Conservation (phyloP, 2,329 filamentous ascomycete genomes). For the Colletotrichum sp. region DNA sequence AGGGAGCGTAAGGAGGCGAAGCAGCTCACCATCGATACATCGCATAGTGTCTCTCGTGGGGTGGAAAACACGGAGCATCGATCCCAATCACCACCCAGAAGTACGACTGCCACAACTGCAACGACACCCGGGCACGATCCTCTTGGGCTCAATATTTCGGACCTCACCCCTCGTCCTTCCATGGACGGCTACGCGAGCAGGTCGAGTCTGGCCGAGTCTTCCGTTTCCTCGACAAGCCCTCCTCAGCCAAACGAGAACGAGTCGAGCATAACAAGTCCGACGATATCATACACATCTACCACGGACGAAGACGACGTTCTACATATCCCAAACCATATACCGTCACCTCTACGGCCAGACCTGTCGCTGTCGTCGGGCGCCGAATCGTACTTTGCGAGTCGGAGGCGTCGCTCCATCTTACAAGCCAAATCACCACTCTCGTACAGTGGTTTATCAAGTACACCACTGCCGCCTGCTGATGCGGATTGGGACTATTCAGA, state of each 20-base stretch:
- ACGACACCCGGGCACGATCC: conserved; percentile 29
- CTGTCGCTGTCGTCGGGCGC: conserved; percentile 60
- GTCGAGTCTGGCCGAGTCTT: conserved; percentile 26
- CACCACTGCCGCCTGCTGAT: conserved; percentile 52
- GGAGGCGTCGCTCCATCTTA: conserved; percentile 53
- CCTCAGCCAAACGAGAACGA: conserved; percentile 19
- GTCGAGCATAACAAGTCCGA: conserved; percentile 50
- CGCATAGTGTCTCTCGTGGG: conserved; percentile 29
- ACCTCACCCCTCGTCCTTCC: conserved; percentile 50
- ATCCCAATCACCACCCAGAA: background rate
- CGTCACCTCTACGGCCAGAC: conserved; percentile 46
- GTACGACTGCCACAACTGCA: background rate
- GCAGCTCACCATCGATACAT: conserved; percentile 47
- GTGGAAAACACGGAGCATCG: background rate
- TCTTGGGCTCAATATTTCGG: conserved; percentile 53
- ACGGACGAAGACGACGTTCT: conserved; percentile 85
- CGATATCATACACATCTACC: conserved; percentile 67
- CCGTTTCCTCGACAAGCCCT: conserved; percentile 25
- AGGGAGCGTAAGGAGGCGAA: conserved; percentile 62
- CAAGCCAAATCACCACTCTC: conserved; percentile 67
- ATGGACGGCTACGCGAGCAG: conserved; percentile 50
- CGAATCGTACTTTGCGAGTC: conserved; percentile 65
- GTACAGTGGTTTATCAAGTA: conserved; percentile 56
- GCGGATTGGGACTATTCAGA: conserved; percentile 87
- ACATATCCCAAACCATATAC: conserved; percentile 60